A percentile compares a stretch with the other conserved stretches of the same genome.
phyloP scores from a whole-genome alignment of 805 yeast species.

The Monosporozyma yasuniensis region DNA sequence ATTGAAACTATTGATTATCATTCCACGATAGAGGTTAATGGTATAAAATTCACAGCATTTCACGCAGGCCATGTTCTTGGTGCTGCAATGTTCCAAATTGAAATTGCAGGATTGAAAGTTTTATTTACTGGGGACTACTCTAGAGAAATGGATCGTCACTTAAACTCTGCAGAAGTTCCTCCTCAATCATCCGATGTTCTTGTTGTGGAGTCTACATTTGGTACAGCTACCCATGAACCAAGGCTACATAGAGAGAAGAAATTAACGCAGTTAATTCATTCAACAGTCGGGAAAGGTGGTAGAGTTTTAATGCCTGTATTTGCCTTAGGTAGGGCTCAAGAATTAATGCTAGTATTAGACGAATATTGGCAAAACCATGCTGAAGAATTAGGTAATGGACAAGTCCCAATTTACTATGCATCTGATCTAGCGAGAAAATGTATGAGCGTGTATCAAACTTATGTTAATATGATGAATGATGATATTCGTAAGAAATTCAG shows the following conservation, averaged over 20 bases:
- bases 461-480: constrained; percentile 96
- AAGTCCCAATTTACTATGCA: constrained; percentile 80
- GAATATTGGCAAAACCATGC: constrained; percentile 88
- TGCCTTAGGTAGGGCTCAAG: constrained; percentile 96
- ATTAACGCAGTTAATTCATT: constrained; percentile 72
- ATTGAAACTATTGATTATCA: constrained; percentile 95
- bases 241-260: constrained; percentile 75
- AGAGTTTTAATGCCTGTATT: constrained; percentile 88
- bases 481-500: constrained; percentile 66
- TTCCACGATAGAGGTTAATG: constrained; percentile 89
- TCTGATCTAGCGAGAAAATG: constrained; percentile 90
- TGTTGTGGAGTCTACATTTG: constrained; percentile 93
- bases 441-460: constrained; percentile 95
- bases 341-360: constrained; percentile 76
- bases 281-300: constrained; percentile 81
- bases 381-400: constrained; percentile 54
- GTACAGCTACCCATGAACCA: constrained; percentile 95
- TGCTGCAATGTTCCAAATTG: constrained; percentile 95
- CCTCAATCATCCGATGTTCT: constrained; percentile 77
- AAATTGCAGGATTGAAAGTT: constrained; percentile 82
- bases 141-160: constrained; percentile 89
- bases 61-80: constrained; percentile 99
- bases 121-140: constrained; percentile 96
- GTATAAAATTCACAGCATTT: constrained; percentile 91
- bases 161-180: constrained; percentile 92